Evolutionary conservation across 805 yeast genomes (phyloP), one percentile per base, ranked within the genome.

Genomic region (Wickerhamiella hasegawae): DNA sequence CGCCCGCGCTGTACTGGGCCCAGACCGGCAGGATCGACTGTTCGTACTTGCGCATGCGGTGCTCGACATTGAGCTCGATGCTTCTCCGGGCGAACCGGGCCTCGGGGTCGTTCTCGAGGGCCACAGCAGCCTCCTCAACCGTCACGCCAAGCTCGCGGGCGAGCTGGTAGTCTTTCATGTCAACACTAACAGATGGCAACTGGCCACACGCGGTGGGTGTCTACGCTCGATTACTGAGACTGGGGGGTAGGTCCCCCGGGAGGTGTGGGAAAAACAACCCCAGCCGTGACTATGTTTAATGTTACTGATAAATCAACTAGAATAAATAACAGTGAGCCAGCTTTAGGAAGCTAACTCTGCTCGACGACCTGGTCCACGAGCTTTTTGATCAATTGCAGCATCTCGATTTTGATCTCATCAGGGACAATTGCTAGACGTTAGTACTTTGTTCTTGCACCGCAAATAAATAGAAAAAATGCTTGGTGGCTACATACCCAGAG

Each of bases 361-460:
- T 51, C 54, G 15, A 51, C 45, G 15, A 48, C 36, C 18, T 52
- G 63, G 65, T 46, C 47, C 4, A 46, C 43, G 11, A 40, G 16
- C 22, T 33, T 15, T 24, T 34, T 25, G 29, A 83, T 72, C 52
- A 68, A 69, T 20, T 60, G 58, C 42, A 81, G 52, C 5, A 76
- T 62, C 22, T 71, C 79, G 4, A 66, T 59, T 48, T 69, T 75
- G 10, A 83, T 75, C 4, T 62, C 59, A 6, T 66, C 71, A 1
- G 92, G 83, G 1, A 83, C 83, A 67, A 73, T 59, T 1, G 58
- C 68, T 48, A 34, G 8, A 23, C n/a, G 24, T 14, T 23, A 23
- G 34, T 28, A 25, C 23, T 23, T 15, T 10, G n/a, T n/a, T n/a
- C n/a, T 5, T 12, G 15, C 34, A 31, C 15, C 15, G 16, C n/a